phyloP scores from a whole-genome alignment of 345 rosid genomes.

The Lepidium aucheri region DNA sequence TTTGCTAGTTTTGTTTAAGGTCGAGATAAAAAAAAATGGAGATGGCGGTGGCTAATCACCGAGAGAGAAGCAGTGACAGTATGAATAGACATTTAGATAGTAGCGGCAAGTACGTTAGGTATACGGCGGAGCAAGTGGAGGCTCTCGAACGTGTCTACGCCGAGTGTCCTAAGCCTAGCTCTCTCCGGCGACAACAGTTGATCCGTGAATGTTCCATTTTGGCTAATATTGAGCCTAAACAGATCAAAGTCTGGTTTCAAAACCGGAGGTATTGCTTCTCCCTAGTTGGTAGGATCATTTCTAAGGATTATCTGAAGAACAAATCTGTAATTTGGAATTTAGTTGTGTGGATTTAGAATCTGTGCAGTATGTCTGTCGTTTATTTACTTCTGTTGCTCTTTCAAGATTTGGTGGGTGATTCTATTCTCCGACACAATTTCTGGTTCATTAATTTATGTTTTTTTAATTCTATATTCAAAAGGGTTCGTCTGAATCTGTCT shows the following conservation, averaged over 20 bases:
- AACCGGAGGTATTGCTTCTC: slow-evolving; percentile 65
- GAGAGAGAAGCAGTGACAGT: slow-evolving; percentile 68
- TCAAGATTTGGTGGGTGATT: not conserved
- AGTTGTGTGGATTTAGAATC: not conserved
- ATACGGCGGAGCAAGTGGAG: slow-evolving; percentile 31
- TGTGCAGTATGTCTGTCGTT: not conserved
- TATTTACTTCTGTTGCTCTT: not conserved
- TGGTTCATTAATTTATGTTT: not conserved
- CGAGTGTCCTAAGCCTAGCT: slow-evolving; percentile 99
- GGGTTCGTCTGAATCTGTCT: slow-evolving; percentile 6
- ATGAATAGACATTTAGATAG: slow-evolving; percentile 66
- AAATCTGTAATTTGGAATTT: not conserved
- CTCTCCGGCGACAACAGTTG: slow-evolving; percentile 85
- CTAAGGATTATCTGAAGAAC: not conserved
- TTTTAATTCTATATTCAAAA: not conserved
- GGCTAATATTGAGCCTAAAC: slow-evolving; percentile 91
- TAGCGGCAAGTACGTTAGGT: slow-evolving; percentile 71
- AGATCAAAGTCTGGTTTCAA: slow-evolving; percentile 99
- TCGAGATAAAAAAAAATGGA: slow-evolving; percentile 26
- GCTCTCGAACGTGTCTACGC: slow-evolving; percentile 29
- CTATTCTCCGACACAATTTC: slow-evolving; percentile 11
- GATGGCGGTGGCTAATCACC: slow-evolving; percentile 80
- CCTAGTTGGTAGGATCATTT: not conserved
- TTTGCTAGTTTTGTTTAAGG: slow-evolving; percentile 12
- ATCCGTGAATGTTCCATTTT: slow-evolving; percentile 94